Base-by-base conservation (phyloP, 2,329 filamentous ascomycete species). In the Phaeosphaeriaceae sp. region DNA sequence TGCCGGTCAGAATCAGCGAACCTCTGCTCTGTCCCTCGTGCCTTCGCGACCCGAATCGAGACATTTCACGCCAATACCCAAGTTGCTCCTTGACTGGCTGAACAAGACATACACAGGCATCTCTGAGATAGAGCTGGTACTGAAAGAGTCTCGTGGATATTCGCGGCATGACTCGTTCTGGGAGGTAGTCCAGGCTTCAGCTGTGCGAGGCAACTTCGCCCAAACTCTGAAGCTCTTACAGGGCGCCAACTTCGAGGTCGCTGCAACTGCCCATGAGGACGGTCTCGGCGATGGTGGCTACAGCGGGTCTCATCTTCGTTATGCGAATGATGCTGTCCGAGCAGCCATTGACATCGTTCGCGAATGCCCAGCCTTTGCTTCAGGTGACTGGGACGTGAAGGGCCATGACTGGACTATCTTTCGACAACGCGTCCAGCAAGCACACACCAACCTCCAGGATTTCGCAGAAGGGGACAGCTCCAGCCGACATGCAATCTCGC, bases 371-470 rank as follows among this genome's bases (percentile, higher is more conserved):
- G 89, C 86, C 3, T 77, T 87, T 24, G 83, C 81, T 52, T 78
- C 81, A 48, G 84, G 84, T 46, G 88, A 94, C 73, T 98, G 94
- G 94, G 89, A 97, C 67, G 86, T 95, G 48, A 89, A 88, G 72
- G 89, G 89, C 57, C 86, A 86, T 63, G 91, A 94, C 58, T 98
- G 94, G 94, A 87, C 85, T 17, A 78, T 95, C 41, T 98, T 95
- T 79, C 88, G 94, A 52, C 88, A 91, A 62, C 88, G 90, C 53
- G 88, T 92, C 17, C 84, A 87, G 45, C 86, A 88, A 31, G 87
- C 90, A 2, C 80, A 92, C 53, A 85, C 89, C 52, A 86, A 91
- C 53, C 83, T 98, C 20, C 88, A 89, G 48, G 85, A 88, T 13
- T 93, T 95, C 70, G 91, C 92, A 2, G 92, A 96, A 79, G 91